Conservation (phyloP, 768 basidiomycete genomes). For the Tulasnella sp. region DNA sequence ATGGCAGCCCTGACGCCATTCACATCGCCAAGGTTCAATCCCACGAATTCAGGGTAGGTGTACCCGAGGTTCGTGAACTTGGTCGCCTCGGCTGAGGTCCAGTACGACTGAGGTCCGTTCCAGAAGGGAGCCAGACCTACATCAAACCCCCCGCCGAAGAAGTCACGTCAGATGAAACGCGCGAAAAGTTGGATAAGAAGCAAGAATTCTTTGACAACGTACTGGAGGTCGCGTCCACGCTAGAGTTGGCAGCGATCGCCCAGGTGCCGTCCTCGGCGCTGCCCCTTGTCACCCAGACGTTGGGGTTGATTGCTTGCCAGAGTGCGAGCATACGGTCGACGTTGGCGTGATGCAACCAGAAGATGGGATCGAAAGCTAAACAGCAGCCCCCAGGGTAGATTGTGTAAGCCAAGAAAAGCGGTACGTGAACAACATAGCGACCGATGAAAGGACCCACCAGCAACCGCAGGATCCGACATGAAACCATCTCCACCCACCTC, state of each 20-base stretch:
- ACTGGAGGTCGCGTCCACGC: not conserved
- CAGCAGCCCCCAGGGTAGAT: not conserved
- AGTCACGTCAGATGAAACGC: too few relatives aligned
- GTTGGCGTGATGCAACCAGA: constrained; percentile 7
- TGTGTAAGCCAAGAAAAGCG: not conserved
- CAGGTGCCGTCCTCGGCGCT: not conserved
- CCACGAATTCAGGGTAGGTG: constrained; percentile 11
- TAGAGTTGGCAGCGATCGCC: not conserved
- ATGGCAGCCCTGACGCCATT: not conserved
- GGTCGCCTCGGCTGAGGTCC: constrained; percentile 1
- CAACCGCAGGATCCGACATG: not conserved
- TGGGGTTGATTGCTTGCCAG: not conserved
- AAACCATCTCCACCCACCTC: not conserved
- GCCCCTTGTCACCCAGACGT: not conserved
- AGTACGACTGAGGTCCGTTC: not conserved
- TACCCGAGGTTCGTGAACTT: not conserved
- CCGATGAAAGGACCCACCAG: too few relatives aligned
- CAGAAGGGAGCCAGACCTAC: constrained; percentile 11
- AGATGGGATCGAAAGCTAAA: constrained; percentile 12
- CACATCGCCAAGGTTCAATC: not conserved
- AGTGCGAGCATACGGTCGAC: constrained; percentile 6
- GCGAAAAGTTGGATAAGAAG: too few relatives aligned
- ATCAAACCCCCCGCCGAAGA: too few relatives aligned
- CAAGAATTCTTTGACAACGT: too few relatives aligned
- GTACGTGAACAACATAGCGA: too few relatives aligned